Evolutionary conservation across 2,329 filamentous ascomycete species (phyloP), one percentile per base, ranked within the genome.

Genomic region (Dactylellina haptotyla): DNA sequence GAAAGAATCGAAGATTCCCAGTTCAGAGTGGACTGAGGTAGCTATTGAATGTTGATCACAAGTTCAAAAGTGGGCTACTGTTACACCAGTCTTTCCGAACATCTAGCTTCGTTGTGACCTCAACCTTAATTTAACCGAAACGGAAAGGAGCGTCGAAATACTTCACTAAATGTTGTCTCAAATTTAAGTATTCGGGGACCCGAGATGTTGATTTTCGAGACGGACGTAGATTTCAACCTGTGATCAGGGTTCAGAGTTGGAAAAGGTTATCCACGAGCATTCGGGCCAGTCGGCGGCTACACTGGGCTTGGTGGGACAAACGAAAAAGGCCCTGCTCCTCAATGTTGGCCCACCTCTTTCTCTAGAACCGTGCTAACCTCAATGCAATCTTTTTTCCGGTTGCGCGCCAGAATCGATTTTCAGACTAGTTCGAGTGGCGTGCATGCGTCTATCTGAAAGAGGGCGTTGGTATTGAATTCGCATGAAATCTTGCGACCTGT

Each of bases 41-140:
- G n/a, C n/a, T n/a, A n/a, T n/a, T n/a, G n/a, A 30, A 50, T 39
- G 18, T n/a, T 25, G 37, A 26, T 26, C 18, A 16, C 25, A 59
- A 48, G 39, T 39, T 58, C n/a, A 20, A 53, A 4, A 18, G 45
- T 25, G 23, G 26, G 34, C 39, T 28, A 20, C 46, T 50, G 67
- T 72, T 72, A 72, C 67, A 72, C 67, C 59, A 72, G 51, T 39
- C 16, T 58, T 28, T 5, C 48, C 67, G 30, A 43, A 32, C 63
- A 37, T 50, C 41, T n/a, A 54, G 37, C 28, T 45, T 32, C 39
- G 25, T 45, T 20, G 25, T 45, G 41, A 20, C 41, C 5, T 61
- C 67, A 72, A 72, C 67, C 53, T 61, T 72, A 72, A 54, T 64
- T 72, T 72, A 72, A 63, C 67, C 67, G 67, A 72, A 50, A 28